Base-by-base conservation (phyloP, 2,329 filamentous ascomycete species). In the Hypoxylon sp. region DNA sequence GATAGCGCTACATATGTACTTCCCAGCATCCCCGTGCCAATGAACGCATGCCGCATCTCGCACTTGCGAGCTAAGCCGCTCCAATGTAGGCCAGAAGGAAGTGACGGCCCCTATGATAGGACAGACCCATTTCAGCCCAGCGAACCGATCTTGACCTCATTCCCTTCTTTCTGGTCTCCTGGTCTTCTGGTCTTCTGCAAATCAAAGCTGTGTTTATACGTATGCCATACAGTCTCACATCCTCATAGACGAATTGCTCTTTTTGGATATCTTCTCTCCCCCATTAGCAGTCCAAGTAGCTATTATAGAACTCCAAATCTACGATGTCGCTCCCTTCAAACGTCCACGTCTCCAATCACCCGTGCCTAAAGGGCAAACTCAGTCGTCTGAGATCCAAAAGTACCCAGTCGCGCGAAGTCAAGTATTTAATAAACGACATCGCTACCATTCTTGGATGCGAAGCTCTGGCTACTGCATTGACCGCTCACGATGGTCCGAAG, bases 331-430 rank as follows among this genome's bases (percentile, higher is more conserved):
- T 89, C 45, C 87, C 87, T 8, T 68, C 84, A 72, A 90, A 90
- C 75, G 87, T 90, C 67, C 93, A 96, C 81, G 82, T 97, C 77
- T 97, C 94, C 39, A 83, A 83, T 14, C 95, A 98, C 79, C 95
- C 95, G 34, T 97, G 93, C 80, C 85, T 97, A 43, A 85, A 87
- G 73, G 93, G 91, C 72, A 98, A 98, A 84, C 88, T 98, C 74
- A 94, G 92, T 72, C 92, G 96, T 81, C 88, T 98, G 48, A 91
- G 95, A 65, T 96, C 92, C 41, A 84, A 87, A 61, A 84, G 83
- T 43, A 88, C 92, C 53, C 87, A 84, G 63, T 85, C 92, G 2
- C 86, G 89, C 64, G 92, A 97, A 60, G 94, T 93, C 71, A 94
- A 94, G 80, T 81, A 86, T 6, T 84, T 98, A 51, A 87, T 97